These are phyloP conservation scores for Sutorius eximius DNA, from an alignment of 1,284 basidiomycete genomes.

Conservation along the genomic window DNA sequence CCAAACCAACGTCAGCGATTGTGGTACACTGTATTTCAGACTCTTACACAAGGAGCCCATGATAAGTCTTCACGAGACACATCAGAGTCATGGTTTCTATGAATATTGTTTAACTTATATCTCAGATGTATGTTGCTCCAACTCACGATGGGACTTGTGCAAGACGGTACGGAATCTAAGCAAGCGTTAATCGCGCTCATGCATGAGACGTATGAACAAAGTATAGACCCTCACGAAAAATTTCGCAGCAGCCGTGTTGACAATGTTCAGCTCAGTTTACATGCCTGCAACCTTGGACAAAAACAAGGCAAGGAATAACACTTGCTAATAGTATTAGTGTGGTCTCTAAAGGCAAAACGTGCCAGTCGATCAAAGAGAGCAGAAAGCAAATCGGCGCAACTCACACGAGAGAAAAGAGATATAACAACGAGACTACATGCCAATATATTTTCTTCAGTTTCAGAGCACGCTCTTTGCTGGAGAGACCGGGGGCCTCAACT, in stretches of 20 bases:
- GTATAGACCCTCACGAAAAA: slow-evolving; percentile 50
- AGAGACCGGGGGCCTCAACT: background rate
- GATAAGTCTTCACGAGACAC: slow-evolving; percentile 36
- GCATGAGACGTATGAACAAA: background rate
- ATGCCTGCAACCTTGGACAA: slow-evolving; percentile 39
- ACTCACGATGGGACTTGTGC: slow-evolving; percentile 49
- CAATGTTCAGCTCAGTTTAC: slow-evolving; percentile 39
- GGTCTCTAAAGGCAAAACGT: slow-evolving; percentile 28
- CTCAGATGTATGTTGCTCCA: background rate
- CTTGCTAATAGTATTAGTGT: slow-evolving; percentile 35
- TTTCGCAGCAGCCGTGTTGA: slow-evolving; percentile 43
- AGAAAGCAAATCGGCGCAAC: slow-evolving; percentile 15
- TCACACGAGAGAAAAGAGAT: slow-evolving; percentile 55
- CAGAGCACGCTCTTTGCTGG: slow-evolving; percentile 31
- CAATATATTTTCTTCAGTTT: slow-evolving; percentile 49
- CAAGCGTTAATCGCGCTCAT: background rate
- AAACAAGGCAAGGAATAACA: background rate
- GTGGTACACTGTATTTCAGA: background rate
- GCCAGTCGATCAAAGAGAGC: background rate
- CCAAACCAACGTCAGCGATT: slow-evolving; percentile 3
- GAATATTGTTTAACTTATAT: background rate
- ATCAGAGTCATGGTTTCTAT: slow-evolving; percentile 44
- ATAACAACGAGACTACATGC: slow-evolving; percentile 52
- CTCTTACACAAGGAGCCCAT: slow-evolving; percentile 29
- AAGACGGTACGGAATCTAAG: slow-evolving; percentile 43